Evolutionary conservation across 2,329 filamentous ascomycete species (phyloP), one percentile per base, ranked within the genome.

Genomic region (Colletotrichum godetiae): DNA sequence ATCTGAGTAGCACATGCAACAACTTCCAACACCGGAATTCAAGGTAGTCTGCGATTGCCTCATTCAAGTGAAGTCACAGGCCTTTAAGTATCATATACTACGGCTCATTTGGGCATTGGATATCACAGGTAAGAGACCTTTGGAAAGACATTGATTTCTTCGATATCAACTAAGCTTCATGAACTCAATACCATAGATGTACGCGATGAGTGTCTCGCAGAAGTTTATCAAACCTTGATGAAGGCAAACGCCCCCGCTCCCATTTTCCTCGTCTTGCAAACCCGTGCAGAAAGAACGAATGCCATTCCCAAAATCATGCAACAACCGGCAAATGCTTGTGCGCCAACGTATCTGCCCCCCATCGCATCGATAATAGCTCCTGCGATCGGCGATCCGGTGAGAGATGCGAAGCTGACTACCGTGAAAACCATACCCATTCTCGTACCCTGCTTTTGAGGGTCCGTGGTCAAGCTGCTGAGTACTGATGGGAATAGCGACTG

Each of bases 351-450:
- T 0, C 76, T 77, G 0, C 75, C 75, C 12, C 64, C 61, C n/a
- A 76, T 75, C 22, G 67, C 73, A 56, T 79, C 76, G 33, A 81
- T 78, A 31, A 81, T 80, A 55, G 80, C 80, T 12, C 80, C 80
- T 12, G 78, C 73, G 37, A 79, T 79, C 12, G 84, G 84, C 11
- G 84, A 82, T 0, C 85, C 85, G 12, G 84, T 83, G 31, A 86
- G 76, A 15, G 81, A 82, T 4, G 84, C 84, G 76, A 86, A 84
- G 1, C 80, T 82, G 4, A 81, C 78, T 53, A 85, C 78, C 0
- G 83, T 84, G 67, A 82, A 84, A 12, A 85, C 81, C 84, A 86
- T 85, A 46, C 85, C 85, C 66, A 85, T 84, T 10, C 84, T 75
- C 2, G 80, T 82, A 11, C 85, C 85, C 79, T 85, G 82, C 76